Conservation (phyloP, 129 eudicot genomes). For the Centrapalus pauciflorus region DNA sequence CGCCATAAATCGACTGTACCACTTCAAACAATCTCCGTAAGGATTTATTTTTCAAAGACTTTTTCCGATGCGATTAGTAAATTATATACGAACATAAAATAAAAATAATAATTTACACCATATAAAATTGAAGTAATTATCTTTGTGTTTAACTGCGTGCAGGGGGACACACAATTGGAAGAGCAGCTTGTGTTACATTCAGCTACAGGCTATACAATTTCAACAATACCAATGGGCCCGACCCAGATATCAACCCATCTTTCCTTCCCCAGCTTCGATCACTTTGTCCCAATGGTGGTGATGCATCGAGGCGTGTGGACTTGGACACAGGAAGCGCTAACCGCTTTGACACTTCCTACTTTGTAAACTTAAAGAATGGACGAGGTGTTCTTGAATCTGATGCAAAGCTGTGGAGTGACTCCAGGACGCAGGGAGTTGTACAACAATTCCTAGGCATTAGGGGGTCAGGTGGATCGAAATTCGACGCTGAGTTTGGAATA, state of each 20-base stretch:
- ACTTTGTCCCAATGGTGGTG: conserved; percentile 52
- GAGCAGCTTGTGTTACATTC: conserved; percentile 54
- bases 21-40: too few relatives aligned
- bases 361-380: conserved; percentile 39
- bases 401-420: conserved; percentile 49
- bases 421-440: conserved; percentile 39
- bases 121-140: background rate
- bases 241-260: conserved; percentile 44
- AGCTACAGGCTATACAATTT: conserved; percentile 66
- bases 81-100: too few relatives aligned
- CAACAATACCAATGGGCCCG: conserved; percentile 39
- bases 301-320: conserved; percentile 35
- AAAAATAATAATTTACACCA: background rate
- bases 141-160: background rate
- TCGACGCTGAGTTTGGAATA: conserved; percentile 50
- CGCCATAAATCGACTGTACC: too few relatives aligned
- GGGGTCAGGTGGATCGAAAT: conserved; percentile 34
- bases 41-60: too few relatives aligned
- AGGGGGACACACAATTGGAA: conserved; percentile 85
- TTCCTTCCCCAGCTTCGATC: conserved; percentile 47
- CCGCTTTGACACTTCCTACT: conserved; percentile 43
- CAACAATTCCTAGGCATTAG: conserved; percentile 42
- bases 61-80: too few relatives aligned
- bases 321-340: conserved; percentile 47
- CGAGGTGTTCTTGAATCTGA: conserved; percentile 66